Conservation (phyloP, 768 basidiomycete species). For the Rhodotorula babjevae region DNA sequence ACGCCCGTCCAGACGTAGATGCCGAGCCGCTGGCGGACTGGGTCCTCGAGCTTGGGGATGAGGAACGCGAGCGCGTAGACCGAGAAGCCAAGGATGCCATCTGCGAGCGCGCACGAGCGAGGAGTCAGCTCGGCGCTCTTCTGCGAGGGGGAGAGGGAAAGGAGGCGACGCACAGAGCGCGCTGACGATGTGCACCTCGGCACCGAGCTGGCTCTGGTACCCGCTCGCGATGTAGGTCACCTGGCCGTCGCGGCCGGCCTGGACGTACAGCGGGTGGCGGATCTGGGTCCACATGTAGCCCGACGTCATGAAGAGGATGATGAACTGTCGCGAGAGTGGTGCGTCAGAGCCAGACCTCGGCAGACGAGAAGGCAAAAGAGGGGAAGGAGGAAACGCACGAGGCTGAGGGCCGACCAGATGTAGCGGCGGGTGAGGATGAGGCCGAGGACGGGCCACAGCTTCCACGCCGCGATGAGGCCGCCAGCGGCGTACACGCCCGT, state of each 20-base stretch:
- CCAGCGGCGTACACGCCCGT: slow-evolving; percentile 53
- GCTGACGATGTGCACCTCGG: slow-evolving; percentile 83
- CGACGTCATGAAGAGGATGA: slow-evolving; percentile 76
- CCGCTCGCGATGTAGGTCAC: slow-evolving; percentile 73
- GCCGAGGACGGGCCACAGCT: slow-evolving; percentile 51
- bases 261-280: slow-evolving; percentile 64
- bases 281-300: slow-evolving; percentile 98
- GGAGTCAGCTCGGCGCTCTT: neutral
- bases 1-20: slow-evolving; percentile 74
- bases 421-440: slow-evolving; percentile 55
- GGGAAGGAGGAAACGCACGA: slow-evolving; percentile 38
- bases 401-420: slow-evolving; percentile 36
- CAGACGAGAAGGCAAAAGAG: slow-evolving; percentile 26
- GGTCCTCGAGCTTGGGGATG: slow-evolving; percentile 67
- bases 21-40: slow-evolving; percentile 71
- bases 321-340: slow-evolving; percentile 49
- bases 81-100: slow-evolving; percentile 71
- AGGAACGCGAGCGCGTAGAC: slow-evolving; percentile 68
- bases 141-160: neutral
- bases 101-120: slow-evolving; percentile 51
- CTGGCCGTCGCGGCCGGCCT: slow-evolving; percentile 53
- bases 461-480: slow-evolving; percentile 56
- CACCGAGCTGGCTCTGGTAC: slow-evolving; percentile 83
- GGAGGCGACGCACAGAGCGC: slow-evolving; percentile 65
- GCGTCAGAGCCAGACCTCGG: slow-evolving; percentile 42